A percentile compares a stretch with the other conserved stretches of the same genome.
Evolutionary conservation across 1,139 yeast species (phyloP).

Genomic region (Suhomyces guaymorum): DNA sequence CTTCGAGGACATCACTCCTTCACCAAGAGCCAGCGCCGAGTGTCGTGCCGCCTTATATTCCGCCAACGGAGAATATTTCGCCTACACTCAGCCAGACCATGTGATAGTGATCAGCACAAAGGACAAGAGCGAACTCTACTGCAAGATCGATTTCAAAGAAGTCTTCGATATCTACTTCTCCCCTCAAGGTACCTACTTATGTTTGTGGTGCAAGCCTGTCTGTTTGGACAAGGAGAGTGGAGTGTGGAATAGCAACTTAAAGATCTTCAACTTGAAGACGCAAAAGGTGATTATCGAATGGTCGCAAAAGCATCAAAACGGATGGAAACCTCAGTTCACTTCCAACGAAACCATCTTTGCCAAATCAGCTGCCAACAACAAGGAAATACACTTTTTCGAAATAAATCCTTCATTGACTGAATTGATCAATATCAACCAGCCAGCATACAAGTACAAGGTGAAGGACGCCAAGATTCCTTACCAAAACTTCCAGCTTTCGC

Average conservation of each 20-base stretch:
- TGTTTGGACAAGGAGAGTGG: slow-evolving; percentile 59
- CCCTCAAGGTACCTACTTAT: slow-evolving; percentile 80
- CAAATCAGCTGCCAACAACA: slow-evolving; percentile 53
- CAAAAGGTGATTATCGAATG: slow-evolving; percentile 61
- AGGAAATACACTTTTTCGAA: slow-evolving; percentile 75
- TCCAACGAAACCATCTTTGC: slow-evolving; percentile 74
- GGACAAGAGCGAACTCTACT: slow-evolving; percentile 31
- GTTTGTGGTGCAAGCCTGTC: slow-evolving; percentile 90
- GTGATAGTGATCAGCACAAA: slow-evolving; percentile 64
- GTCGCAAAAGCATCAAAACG: slow-evolving; percentile 79
- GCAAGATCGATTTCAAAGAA: slow-evolving; percentile 53
- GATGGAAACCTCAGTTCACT: slow-evolving; percentile 91
- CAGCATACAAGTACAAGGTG: slow-evolving; percentile 61
- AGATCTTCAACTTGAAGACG: slow-evolving; percentile 60
- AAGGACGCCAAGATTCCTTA: slow-evolving; percentile 59
- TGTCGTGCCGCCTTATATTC: slow-evolving; percentile 53
- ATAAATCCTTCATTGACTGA: slow-evolving; percentile 47
- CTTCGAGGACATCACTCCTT: slow-evolving; percentile 21
- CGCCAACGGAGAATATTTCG: slow-evolving; percentile 56
- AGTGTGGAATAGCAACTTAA: slow-evolving; percentile 74
- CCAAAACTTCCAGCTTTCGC: slow-evolving; percentile 64
- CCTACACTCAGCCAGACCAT: slow-evolving; percentile 55
- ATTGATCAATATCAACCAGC: slow-evolving; percentile 43
- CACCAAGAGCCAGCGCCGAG: slow-evolving; percentile 30
- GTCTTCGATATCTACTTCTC: slow-evolving; percentile 84